These are phyloP conservation scores for Quercus lobata DNA, from an alignment of 331 rosid genomes.

Conservation along the genomic window DNA sequence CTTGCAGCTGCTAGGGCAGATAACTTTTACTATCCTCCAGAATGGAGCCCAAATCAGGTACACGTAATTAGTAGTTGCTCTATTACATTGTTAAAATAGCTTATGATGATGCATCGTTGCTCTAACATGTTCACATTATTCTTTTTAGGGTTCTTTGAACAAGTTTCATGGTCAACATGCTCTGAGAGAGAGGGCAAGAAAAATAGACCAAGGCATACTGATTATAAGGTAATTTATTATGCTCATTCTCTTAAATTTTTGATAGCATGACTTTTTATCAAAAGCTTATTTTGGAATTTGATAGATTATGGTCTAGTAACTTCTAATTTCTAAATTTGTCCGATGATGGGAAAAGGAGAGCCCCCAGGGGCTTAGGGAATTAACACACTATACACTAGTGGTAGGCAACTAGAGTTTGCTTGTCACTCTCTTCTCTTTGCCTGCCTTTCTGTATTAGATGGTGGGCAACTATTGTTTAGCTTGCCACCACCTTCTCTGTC, in stretches of 20 bases:
- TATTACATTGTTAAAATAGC: not conserved
- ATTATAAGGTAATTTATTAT: slow-evolving; percentile 58
- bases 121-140: slow-evolving; percentile 7
- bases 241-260: not conserved
- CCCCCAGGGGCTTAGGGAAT: not conserved
- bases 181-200: slow-evolving; percentile 81
- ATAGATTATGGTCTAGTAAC: not conserved
- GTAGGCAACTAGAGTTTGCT: not conserved
- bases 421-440: not conserved
- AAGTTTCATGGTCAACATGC: slow-evolving; percentile 89
- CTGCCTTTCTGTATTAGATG: not conserved
- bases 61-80: not conserved
- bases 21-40: slow-evolving; percentile 89
- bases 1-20: slow-evolving; percentile 94
- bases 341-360: not conserved
- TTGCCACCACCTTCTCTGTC: not conserved
- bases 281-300: not conserved
- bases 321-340: not conserved
- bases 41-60: slow-evolving; percentile 89
- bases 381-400: not conserved
- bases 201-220: slow-evolving; percentile 79
- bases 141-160: slow-evolving; percentile 75
- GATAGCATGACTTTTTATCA: not conserved
- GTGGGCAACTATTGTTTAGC: not conserved
- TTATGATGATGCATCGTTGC: not conserved